Percentiles rank a stretch among this genome's conserved stretches.
phyloP scores from a whole-genome alignment of 2,329 filamentous ascomycete species.

The Xylariaceae sp. region DNA sequence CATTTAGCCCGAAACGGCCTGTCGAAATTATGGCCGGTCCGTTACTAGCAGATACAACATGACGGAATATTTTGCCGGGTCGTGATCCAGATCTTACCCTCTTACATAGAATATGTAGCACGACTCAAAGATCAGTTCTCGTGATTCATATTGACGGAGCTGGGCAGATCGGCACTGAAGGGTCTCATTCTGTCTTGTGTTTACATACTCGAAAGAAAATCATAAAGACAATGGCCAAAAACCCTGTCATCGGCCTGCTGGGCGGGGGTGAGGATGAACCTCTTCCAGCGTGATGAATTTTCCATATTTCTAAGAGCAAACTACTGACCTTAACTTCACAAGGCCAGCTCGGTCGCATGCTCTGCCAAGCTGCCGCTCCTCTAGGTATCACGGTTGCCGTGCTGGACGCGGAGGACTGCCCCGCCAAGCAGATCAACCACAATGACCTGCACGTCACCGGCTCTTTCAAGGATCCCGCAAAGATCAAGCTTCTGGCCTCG shows the following conservation, averaged over 20 bases:
- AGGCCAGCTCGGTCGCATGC: constrained; percentile 87
- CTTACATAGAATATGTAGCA: background rate
- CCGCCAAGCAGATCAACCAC: constrained; percentile 80
- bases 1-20: no score
- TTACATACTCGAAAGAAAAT: background rate
- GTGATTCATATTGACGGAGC: background rate
- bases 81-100: background rate
- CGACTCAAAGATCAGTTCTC: background rate
- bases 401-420: constrained; percentile 69
- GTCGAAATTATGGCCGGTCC: no score
- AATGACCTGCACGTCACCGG: constrained; percentile 71
- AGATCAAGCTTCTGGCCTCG: constrained; percentile 73
- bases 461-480: constrained; percentile 78
- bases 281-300: background rate
- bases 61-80: no score
- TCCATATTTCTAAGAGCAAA: background rate
- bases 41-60: no score
- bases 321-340: constrained; percentile 1
- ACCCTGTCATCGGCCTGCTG: constrained; percentile 47
- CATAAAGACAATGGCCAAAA: constrained; percentile 16
- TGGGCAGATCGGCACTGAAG: background rate
- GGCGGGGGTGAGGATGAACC: constrained; percentile 35
- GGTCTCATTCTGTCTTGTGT: background rate
- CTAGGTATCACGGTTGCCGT: constrained; percentile 75
- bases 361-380: constrained; percentile 72